Base-by-base conservation (phyloP, 257 asterid genomes). In the Primulina eburnea region DNA sequence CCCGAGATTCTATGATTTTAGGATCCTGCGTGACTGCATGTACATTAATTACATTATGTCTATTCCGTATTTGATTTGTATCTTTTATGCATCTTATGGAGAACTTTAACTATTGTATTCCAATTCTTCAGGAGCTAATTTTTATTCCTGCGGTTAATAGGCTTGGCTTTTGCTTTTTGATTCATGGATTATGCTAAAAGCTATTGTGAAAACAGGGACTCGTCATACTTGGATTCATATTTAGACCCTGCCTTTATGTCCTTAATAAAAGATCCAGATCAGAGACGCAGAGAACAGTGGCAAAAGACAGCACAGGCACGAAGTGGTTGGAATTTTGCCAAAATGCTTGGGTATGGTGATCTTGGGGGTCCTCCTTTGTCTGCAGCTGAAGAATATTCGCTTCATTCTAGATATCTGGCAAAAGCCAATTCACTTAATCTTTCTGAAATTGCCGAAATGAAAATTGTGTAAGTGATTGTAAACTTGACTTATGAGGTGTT, bases 241-340 rank as follows among this genome's bases (percentile, higher is more conserved):
- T 78, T 92, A 73, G 98, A 92, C 81, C 98, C 96, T 80, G 90
- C 90, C 60, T 92, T 92, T 80, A 88, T 92, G 98, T 92, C 98
- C 74, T 79, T 86, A 81, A 89, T 87, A 72, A 89, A 88, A 75
- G 96, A 92, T 67, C 98, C 96, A 53, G 98, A 92, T 71, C 90
- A 90, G 87, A 81, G 84, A 62, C 89, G 94, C 65, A 77, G 77
- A 82, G 96, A 90, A 82, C 96, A 92, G 67, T 90, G 95, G 97
- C 93, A 89, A 84, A 92, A 83, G 75, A 83, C 96, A 32, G 84
- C 93, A 52, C 91, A 90, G 79, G 95, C 95, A 24, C 88, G 84
- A 71, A 90, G 79, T 50, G 86, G 94, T 70, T 88, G 87, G 88
- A 89, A 80, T 75, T 75, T 72, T 68, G 82, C 82, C 67, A 87